Conservation (phyloP, 1,284 basidiomycete species). For the Puccinia horiana region DNA sequence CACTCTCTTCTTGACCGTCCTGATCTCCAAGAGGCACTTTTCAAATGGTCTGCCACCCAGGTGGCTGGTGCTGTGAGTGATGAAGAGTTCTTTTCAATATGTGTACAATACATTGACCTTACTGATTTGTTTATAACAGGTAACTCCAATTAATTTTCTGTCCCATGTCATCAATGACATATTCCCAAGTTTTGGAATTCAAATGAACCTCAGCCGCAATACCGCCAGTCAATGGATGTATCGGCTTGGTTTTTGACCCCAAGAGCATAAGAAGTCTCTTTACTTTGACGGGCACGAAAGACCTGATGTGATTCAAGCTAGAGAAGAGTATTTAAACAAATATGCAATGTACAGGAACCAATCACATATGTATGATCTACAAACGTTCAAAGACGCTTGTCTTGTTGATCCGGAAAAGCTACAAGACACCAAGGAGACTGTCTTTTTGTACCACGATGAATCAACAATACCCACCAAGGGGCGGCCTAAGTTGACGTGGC, state of each 20-base stretch:
- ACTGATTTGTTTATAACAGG: not conserved
- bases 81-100: too few species aligned
- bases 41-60: too few species aligned
- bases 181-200: not conserved
- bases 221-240: constrained; percentile 20
- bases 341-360: not conserved
- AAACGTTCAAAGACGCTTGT: not conserved
- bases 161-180: not conserved
- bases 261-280: constrained; percentile 13
- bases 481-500: not conserved
- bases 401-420: not conserved
- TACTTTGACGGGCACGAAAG: too few species aligned
- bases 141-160: not conserved
- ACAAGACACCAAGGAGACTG: not conserved
- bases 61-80: too few species aligned
- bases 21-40: too few species aligned
- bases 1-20: too few species aligned
- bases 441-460: not conserved
- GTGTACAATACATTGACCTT: too few species aligned
- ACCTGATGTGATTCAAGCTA: not conserved
- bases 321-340: not conserved
- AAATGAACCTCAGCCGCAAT: constrained; percentile 5
- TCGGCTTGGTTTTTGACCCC: constrained; percentile 8
- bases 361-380: not conserved
- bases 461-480: not conserved